Percentiles rank a stretch among this genome's conserved stretches.
Evolutionary conservation across 2,329 filamentous ascomycete genomes (phyloP).

Genomic region (Dactylella cylindrospora): DNA sequence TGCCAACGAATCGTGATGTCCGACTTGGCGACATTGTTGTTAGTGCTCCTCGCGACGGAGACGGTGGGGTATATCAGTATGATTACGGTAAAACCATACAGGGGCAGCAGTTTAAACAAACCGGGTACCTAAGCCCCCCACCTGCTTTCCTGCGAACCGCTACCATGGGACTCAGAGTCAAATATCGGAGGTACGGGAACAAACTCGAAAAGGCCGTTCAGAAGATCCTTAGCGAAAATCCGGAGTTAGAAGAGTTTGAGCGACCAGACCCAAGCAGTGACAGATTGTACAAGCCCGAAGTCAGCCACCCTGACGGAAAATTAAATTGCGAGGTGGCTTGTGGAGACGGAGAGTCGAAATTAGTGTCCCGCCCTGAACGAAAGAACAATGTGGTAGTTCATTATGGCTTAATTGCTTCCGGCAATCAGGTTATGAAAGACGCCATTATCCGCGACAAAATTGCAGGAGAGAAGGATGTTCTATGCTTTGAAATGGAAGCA

Average conservation of each 20-base stretch:
- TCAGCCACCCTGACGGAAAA: background rate
- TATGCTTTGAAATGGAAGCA: conserved; percentile 23
- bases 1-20: conserved; percentile 23
- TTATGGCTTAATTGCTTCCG: conserved; percentile 1
- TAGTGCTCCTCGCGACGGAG: background rate
- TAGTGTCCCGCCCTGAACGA: background rate
- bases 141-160: conserved; percentile 6
- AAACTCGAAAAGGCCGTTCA: background rate
- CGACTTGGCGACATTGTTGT: conserved; percentile 29
- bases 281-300: background rate
- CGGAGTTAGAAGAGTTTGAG: background rate
- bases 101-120: conserved; percentile 11
- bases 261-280: background rate
- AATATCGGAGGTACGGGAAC: background rate
- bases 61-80: conserved; percentile 29
- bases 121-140: conserved; percentile 6
- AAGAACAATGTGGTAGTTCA: background rate
- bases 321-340: background rate
- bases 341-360: background rate
- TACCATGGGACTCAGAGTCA: background rate
- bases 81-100: conserved; percentile 22
- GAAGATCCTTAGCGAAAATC: background rate
- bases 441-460: background rate
- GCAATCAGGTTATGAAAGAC: background rate
- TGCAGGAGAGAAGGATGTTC: background rate